Percentiles rank a stretch among this genome's conserved stretches.
phyloP scores from a whole-genome alignment of 176 grass and related monocot genomes.

The Cenchrus fungigraminus region DNA sequence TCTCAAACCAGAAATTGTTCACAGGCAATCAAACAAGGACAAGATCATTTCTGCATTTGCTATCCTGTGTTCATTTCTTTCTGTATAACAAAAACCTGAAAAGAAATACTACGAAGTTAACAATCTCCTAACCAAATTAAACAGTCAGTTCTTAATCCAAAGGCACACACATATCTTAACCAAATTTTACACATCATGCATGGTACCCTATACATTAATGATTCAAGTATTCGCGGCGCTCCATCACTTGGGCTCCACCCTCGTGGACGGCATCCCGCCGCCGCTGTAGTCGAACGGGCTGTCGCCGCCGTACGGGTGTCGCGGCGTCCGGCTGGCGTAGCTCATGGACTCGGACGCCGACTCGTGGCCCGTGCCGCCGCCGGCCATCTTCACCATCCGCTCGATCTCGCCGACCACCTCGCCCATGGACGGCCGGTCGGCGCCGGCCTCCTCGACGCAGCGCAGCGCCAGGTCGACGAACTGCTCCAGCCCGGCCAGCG shows the following conservation, averaged over 20 bases:
- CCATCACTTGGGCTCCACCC: constrained; percentile 60
- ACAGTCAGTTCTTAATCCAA: not conserved
- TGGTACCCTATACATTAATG: not conserved
- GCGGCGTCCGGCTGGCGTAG: constrained; percentile 45
- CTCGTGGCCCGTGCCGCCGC: not conserved
- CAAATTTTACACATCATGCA: not conserved
- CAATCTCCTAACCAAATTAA: not conserved
- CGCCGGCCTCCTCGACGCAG: constrained; percentile 70
- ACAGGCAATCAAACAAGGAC: not conserved
- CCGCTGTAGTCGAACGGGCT: constrained; percentile 56
- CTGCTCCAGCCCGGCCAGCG: constrained; percentile 50
- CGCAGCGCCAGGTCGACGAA: constrained; percentile 65
- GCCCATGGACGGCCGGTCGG: constrained; percentile 64
- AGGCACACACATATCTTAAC: not conserved
- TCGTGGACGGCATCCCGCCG: constrained; percentile 39
- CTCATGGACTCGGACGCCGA: constrained; percentile 60
- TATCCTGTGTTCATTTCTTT: not conserved
- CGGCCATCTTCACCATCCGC: constrained; percentile 58
- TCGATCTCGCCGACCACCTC: constrained; percentile 70
- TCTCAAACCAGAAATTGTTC: not conserved
- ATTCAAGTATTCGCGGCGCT: too few species aligned
- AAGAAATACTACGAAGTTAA: not conserved
- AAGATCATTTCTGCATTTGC: not conserved
- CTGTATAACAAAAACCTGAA: not conserved
- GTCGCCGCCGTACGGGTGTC: constrained; percentile 59